Conservation (phyloP, 345 rosid species). For the Hibiscus mutabilis region DNA sequence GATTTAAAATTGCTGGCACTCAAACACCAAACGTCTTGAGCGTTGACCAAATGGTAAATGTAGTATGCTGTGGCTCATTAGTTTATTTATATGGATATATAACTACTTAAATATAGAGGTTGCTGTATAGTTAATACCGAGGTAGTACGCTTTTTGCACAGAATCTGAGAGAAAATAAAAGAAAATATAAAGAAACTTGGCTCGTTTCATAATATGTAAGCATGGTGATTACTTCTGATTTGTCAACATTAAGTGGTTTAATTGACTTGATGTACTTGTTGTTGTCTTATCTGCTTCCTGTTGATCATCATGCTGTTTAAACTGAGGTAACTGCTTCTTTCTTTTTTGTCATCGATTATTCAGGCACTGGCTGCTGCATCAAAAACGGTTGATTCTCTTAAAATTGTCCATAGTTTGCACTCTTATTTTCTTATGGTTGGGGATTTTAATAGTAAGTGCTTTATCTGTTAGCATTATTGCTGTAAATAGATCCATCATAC, state of each 20-base stretch:
- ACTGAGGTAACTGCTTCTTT: slow-evolving; percentile 9
- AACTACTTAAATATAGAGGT: neutral
- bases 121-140: neutral
- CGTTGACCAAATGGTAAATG: neutral
- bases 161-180: neutral
- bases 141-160: neutral
- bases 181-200: neutral
- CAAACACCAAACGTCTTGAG: neutral
- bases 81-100: neutral
- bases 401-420: slow-evolving; percentile 87
- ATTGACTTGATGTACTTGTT: neutral
- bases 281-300: neutral
- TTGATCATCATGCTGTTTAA: neutral
- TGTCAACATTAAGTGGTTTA: neutral
- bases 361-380: slow-evolving; percentile 98
- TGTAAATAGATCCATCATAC: slow-evolving; percentile 3
- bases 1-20: neutral
- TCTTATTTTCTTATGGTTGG: slow-evolving; percentile 87
- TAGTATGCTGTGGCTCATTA: neutral
- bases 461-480: slow-evolving; percentile 4
- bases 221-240: neutral
- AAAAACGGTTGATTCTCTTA: slow-evolving; percentile 89
- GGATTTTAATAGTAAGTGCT: slow-evolving; percentile 65
- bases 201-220: neutral
- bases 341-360: slow-evolving; percentile 16